phyloP scores from a whole-genome alignment of 768 basidiomycete genomes.

The Neoboletus brunneissimus region DNA sequence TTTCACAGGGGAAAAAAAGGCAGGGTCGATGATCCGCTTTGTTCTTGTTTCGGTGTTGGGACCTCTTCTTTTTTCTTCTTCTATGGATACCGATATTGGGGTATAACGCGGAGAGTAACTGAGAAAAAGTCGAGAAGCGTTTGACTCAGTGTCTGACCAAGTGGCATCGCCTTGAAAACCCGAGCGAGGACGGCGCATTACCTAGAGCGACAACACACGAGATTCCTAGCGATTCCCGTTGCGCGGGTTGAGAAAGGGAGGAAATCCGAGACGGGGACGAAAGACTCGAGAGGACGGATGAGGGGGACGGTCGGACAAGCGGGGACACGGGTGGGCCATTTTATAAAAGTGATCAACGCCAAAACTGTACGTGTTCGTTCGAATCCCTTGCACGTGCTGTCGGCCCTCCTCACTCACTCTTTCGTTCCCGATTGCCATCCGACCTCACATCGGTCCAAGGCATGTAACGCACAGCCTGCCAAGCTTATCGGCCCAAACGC shows the following conservation, averaged over 20 bases:
- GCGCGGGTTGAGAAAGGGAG: not conserved
- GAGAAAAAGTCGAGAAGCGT: not conserved
- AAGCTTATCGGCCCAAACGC: not conserved
- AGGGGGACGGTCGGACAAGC: too few relatives aligned
- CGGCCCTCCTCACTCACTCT: not conserved
- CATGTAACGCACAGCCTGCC: constrained; percentile 1
- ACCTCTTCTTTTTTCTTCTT: not conserved
- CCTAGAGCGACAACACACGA: constrained; percentile 1
- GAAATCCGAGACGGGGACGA: not conserved
- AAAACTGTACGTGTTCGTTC: constrained; percentile 26
- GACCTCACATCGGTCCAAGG: not conserved
- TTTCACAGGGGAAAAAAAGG: not conserved
- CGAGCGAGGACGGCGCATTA: not conserved
- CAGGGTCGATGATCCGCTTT: not conserved
- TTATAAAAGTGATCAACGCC: constrained; percentile 28
- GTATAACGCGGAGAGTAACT: not conserved
- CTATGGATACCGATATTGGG: not conserved
- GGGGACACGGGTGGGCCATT: constrained; percentile 17
- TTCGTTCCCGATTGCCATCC: not conserved
- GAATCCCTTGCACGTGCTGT: constrained; percentile 24
- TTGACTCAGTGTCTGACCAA: not conserved
- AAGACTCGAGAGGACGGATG: not conserved
- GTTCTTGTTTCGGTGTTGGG: not conserved
- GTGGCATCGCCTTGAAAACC: not conserved
- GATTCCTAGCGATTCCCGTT: not conserved